Conservation (phyloP, 2,329 filamentous ascomycete species). For the Cercospora beticola region DNA sequence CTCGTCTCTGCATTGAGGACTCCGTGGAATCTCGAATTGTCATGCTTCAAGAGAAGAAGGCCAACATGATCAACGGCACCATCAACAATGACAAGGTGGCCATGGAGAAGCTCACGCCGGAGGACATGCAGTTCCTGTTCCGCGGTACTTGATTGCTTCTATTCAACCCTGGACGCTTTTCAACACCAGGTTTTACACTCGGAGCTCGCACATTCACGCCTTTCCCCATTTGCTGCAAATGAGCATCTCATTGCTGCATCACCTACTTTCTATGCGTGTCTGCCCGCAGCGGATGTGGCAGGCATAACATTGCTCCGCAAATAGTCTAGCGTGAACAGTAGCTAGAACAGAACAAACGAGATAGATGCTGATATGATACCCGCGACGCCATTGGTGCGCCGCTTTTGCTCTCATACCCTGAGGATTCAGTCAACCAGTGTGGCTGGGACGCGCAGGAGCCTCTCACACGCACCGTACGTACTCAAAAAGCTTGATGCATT, state of each 20-base stretch:
- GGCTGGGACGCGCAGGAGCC: neutral
- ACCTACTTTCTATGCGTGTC: neutral
- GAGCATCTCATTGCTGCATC: neutral
- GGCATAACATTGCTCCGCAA: neutral
- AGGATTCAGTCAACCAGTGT: too few relatives aligned
- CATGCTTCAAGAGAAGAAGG: slow-evolving; percentile 95
- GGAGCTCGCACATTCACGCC: neutral
- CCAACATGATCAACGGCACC: slow-evolving; percentile 94
- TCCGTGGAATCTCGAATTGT: slow-evolving; percentile 96
- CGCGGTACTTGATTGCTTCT: slow-evolving; percentile 57
- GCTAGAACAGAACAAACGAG: neutral
- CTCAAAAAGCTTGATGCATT: too few relatives aligned
- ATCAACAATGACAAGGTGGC: slow-evolving; percentile 91
- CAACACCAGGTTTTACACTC: neutral
- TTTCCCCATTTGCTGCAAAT: neutral
- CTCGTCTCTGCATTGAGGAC: slow-evolving; percentile 91
- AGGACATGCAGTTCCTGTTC: slow-evolving; percentile 97
- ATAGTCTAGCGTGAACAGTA: neutral
- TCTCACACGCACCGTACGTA: neutral
- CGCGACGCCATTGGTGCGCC: neutral
- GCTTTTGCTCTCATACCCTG: neutral
- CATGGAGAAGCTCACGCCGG: slow-evolving; percentile 84
- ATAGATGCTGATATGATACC: neutral
- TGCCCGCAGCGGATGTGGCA: neutral
- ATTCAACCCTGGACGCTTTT: neutral